Evolutionary conservation across 2,329 filamentous ascomycete genomes (phyloP), one percentile per base, ranked within the genome.

Genomic region (Apiospora rasikravindrae): DNA sequence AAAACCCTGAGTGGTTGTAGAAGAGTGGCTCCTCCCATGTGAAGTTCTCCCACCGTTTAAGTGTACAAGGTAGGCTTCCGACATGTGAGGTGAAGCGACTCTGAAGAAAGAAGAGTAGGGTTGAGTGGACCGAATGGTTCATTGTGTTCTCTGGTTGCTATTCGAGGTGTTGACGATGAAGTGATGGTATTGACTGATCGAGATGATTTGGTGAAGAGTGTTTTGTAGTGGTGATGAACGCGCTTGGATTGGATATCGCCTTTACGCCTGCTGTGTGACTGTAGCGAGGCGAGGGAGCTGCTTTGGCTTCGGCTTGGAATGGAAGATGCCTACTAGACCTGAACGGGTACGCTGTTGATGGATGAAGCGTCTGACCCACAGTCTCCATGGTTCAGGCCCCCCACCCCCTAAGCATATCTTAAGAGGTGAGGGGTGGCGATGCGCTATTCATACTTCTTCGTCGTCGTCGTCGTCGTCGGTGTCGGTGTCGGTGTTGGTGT

Each of bases 311-410:
- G 24, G 68, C 68, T 26, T 69, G 68, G 49, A 49, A 11, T 69
- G 68, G 49, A 49, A 11, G 47, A 51, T 69, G 68, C 68, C 68
- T 69, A 69, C 68, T 69, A 69, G 68, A 69, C 68, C 44, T 53
- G 45, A 69, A 69, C 68, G 68, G 68, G 68, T 69, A 69, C 68
- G 68, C 68, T 49, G 26, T 69, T 19, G 49, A 45, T 51, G 68
- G 44, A 45, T 16, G 44, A 69, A 69, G 68, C 68, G 68, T 53
- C 45, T 69, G 68, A 69, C 68, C 68, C 68, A 69, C 67, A 51
- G 68, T 69, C 68, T 51, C 68, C 68, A 26, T 69, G 68, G 68
- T 69, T 69, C 45, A 69, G 24, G 68, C 19, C 68, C 68, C 68
- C 16, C 42, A 26, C 47, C 47, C 47, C 47, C 47, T 51, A 51